These are phyloP conservation scores for Daldinia sp. DNA, from an alignment of 2,329 filamentous ascomycete genomes.

Conservation along the genomic window DNA sequence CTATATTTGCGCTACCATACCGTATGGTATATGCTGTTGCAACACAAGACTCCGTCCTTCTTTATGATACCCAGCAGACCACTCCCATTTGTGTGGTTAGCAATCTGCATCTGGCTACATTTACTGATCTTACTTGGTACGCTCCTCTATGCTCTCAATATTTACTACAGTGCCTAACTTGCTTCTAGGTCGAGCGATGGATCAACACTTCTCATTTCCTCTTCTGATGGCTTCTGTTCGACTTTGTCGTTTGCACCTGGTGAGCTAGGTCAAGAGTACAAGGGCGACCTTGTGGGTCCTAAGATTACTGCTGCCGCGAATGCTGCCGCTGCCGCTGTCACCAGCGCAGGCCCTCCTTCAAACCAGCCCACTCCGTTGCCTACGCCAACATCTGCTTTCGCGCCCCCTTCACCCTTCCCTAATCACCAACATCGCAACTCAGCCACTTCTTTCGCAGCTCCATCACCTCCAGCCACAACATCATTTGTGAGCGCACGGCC, in stretches of 20 bases:
- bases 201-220: conserved; percentile 87
- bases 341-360: conserved; percentile 55
- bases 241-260: conserved; percentile 83
- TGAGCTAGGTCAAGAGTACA: conserved; percentile 85
- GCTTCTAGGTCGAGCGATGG: conserved; percentile 74
- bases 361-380: conserved; percentile 74
- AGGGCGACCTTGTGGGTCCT: conserved; percentile 67
- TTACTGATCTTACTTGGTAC: conserved; percentile 95
- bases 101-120: conserved; percentile 96
- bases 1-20: conserved; percentile 87
- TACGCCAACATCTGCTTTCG: conserved; percentile 71
- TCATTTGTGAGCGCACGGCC: conserved; percentile 71
- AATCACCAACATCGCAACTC: conserved; percentile 67
- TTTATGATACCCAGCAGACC: conserved; percentile 97
- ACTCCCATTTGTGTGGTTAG: conserved; percentile 93
- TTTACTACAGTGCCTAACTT: conserved; percentile 40
- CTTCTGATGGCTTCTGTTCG: conserved; percentile 97
- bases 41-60: conserved; percentile 90
- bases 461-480: conserved; percentile 64
- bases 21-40: conserved; percentile 96
- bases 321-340: conserved; percentile 41
- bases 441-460: conserved; percentile 64
- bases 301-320: conserved; percentile 53
- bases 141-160: conserved; percentile 43
- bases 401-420: conserved; percentile 67